Conservation (phyloP, 441 rosid genomes). For the Theobroma grandiflorum region DNA sequence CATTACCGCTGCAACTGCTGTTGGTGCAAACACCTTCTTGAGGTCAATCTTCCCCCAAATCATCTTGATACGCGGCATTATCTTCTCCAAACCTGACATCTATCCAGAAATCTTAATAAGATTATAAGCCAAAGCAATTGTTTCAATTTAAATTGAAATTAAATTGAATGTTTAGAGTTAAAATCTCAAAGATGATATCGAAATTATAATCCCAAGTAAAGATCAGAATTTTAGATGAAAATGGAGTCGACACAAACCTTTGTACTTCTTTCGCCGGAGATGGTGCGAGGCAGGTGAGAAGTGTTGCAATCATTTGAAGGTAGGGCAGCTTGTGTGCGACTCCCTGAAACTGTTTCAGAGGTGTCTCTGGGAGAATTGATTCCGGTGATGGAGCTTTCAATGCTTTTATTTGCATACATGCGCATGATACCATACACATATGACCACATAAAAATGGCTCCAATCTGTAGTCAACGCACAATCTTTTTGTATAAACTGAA, state of each 20-base stretch:
- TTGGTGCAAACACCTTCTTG: conserved; percentile 37
- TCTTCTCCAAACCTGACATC: conserved; percentile 18
- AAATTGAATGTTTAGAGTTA: too few relatives aligned
- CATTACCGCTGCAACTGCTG: conserved; percentile 41
- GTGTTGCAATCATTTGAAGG: not conserved
- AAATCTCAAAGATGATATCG: too few relatives aligned
- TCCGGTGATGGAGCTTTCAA: not conserved
- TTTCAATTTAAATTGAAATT: too few relatives aligned
- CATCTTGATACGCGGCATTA: not conserved
- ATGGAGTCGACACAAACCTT: not conserved
- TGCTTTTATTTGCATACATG: conserved; percentile 21
- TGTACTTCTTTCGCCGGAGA: not conserved
- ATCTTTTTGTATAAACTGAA: not conserved
- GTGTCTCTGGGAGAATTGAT: not conserved
- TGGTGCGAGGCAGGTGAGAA: not conserved
- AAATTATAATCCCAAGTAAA: too few relatives aligned
- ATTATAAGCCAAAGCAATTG: too few relatives aligned
- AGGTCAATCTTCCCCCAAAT: conserved; percentile 20
- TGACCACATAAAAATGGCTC: conserved; percentile 40
- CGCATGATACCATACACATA: conserved; percentile 38
- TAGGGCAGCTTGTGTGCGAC: conserved; percentile 15
- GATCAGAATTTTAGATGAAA: not conserved
- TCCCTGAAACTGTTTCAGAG: not conserved
- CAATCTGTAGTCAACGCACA: conserved; percentile 28
- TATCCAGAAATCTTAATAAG: not conserved